Evolutionary conservation across 495 filamentous ascomycete genomes (phyloP), one percentile per base, ranked within the genome.

Genomic region (Hypoxylon lenormandii): DNA sequence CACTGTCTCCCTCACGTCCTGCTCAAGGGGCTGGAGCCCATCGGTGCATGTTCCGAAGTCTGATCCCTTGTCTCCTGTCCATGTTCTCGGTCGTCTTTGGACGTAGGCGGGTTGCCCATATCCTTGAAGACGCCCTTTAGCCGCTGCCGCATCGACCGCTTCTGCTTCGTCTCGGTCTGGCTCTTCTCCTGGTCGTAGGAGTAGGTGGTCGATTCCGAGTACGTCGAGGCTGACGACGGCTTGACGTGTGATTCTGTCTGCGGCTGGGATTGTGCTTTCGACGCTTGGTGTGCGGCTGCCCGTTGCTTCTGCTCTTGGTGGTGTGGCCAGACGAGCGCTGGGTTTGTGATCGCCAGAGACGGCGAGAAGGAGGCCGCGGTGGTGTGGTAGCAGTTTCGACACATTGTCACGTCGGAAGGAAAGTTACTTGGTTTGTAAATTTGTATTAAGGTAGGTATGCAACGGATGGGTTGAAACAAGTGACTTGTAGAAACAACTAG

Each of bases 311-410:
- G 60, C 16, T 74, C 69, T 45, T 66, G 52, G 0, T 68, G 50
- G 21, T 68, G 26, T 3, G 61, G 23, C 69, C 72, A 72, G 50
- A 72, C 37, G 36, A 72, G 64, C 15, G 50, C 64, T 4, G 64
- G 68, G 55, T 74, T 72, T 0, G 68, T 74, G 12, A 66, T 74
- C n/a, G 68, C 62, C 16, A 72, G 11, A n/a, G 72, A 60, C 15
- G 60, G 43, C n/a, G 72, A 63, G 64, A 64, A 58, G 49, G 59
- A 46, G 22, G 48, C 46, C 13, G 69, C 40, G 11, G 63, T 45
- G 21, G 58, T 62, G 13, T 37, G 26, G 30, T 57, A 57, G 49
- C 59, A 64, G 28, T 64, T 22, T 49, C 43, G 49, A 22, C 64
- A 60, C 69, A 72, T 72, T 47, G 13, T 64, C 11, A 57, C 19